phyloP scores from a whole-genome alignment of 1,284 basidiomycete genomes.

The Phaffia rhodozyma region DNA sequence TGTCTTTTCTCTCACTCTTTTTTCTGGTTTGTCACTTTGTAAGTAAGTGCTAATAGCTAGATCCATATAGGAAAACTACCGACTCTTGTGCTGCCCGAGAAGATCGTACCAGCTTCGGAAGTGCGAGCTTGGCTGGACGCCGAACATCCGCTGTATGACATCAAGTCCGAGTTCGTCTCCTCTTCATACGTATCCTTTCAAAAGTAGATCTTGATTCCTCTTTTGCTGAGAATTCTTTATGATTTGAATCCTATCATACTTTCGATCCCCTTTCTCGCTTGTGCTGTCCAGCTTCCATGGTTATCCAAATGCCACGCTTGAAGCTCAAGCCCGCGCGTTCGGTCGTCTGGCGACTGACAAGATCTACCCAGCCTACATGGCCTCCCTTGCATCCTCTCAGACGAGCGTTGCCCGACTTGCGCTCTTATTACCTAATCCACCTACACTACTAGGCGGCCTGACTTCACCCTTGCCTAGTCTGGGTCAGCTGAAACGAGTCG shows the following conservation, averaged over 20 bases:
- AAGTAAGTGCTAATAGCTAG: not conserved
- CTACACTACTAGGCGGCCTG: constrained; percentile 10
- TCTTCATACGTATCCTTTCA: too few relatives aligned
- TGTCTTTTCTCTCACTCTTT: not conserved
- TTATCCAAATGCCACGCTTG: constrained; percentile 4
- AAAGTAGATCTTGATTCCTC: too few relatives aligned
- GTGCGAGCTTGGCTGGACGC: constrained; percentile 13
- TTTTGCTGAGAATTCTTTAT: not conserved
- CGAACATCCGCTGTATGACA: constrained; percentile 6
- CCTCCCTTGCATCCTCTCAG: constrained; percentile 1
- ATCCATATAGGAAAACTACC: not conserved
- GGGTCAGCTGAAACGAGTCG: constrained; percentile 2
- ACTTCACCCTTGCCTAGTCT: constrained; percentile 8
- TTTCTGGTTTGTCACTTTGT: not conserved
- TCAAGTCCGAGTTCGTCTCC: constrained; percentile 1
- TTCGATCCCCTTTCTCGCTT: not conserved
- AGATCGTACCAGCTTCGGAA: constrained; percentile 2
- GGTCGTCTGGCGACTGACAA: constrained; percentile 12
- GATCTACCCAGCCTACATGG: constrained; percentile 1
- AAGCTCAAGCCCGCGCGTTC: constrained; percentile 10
- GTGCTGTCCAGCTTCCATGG: not conserved
- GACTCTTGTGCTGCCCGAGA: not conserved
- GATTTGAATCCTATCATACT: too few relatives aligned
- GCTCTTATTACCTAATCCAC: constrained; percentile 1
- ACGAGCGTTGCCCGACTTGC: constrained; percentile 5